phyloP scores from a whole-genome alignment of 2,329 filamentous ascomycete genomes.

The Cordyceps javanica region DNA sequence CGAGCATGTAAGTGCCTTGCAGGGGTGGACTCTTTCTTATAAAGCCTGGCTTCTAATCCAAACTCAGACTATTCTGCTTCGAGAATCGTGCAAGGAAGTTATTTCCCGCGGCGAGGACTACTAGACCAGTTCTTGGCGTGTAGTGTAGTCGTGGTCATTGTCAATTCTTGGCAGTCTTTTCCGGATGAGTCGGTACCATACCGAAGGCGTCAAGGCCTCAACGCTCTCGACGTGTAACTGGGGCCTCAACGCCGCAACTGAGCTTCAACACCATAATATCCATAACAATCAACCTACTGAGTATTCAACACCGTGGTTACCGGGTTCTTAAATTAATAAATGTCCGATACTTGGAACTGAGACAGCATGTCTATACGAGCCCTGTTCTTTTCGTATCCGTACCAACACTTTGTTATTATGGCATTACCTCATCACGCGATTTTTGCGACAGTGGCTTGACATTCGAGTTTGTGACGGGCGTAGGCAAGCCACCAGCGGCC shows the following conservation, averaged over 20 bases:
- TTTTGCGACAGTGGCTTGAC: neutral
- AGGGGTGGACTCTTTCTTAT: neutral
- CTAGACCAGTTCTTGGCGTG: too few species aligned
- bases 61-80: conserved; percentile 40
- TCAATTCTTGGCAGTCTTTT: too few species aligned
- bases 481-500: neutral
- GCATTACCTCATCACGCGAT: too few species aligned
- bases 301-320: neutral
- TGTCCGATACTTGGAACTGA: neutral
- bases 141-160: too few species aligned
- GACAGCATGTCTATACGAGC: neutral
- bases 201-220: conserved; percentile 3
- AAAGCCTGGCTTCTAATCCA: conserved; percentile 5
- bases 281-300: neutral
- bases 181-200: neutral
- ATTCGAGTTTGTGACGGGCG: neutral
- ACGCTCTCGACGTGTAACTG: neutral
- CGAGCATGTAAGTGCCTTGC: conserved; percentile 41
- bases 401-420: neutral
- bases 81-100: conserved; percentile 41
- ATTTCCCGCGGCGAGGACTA: conserved; percentile 49
- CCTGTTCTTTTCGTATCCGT: neutral
- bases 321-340: neutral
- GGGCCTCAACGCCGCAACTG: neutral
- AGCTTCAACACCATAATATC: conserved; percentile 5